Percentiles rank a stretch among this genome's conserved stretches.
Evolutionary conservation across 805 yeast genomes (phyloP).

Genomic region (Dipodascus geniculatus): DNA sequence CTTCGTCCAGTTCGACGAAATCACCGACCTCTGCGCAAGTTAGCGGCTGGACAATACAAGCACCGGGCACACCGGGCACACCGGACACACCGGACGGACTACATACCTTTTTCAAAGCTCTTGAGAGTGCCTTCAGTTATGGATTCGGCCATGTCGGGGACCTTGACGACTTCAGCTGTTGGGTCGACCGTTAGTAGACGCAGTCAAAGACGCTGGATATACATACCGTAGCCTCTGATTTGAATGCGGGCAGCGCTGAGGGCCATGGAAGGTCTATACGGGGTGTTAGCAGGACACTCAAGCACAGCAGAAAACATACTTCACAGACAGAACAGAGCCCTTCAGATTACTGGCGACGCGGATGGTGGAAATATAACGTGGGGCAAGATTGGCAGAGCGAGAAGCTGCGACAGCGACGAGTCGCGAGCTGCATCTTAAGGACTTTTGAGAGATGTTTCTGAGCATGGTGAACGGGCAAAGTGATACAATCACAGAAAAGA

Average conservation of each 20-base stretch:
- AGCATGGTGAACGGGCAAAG: background rate
- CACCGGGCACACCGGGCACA: no score
- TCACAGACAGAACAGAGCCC: background rate
- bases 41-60: no score
- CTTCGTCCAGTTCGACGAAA: conserved; percentile 74
- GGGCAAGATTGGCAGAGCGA: background rate
- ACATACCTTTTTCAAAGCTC: conserved; percentile 30
- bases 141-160: conserved; percentile 98
- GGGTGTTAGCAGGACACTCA: background rate
- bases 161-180: conserved; percentile 49
- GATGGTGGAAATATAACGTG: background rate
- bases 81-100: no score
- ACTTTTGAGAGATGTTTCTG: background rate
- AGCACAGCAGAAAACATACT: background rate
- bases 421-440: background rate
- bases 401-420: background rate
- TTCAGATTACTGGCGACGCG: background rate
- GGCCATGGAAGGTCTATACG: conserved; percentile 1
- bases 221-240: conserved; percentile 13
- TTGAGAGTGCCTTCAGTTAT: conserved; percentile 92
- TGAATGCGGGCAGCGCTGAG: conserved; percentile 2
- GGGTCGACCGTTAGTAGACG: background rate
- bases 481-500: background rate
- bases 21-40: conserved; percentile 68
- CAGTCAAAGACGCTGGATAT: background rate